A percentile compares a stretch with the other conserved stretches of the same genome.
Evolutionary conservation across 2,329 filamentous ascomycete species (phyloP).

Genomic region (Myrmaecium sp.): DNA sequence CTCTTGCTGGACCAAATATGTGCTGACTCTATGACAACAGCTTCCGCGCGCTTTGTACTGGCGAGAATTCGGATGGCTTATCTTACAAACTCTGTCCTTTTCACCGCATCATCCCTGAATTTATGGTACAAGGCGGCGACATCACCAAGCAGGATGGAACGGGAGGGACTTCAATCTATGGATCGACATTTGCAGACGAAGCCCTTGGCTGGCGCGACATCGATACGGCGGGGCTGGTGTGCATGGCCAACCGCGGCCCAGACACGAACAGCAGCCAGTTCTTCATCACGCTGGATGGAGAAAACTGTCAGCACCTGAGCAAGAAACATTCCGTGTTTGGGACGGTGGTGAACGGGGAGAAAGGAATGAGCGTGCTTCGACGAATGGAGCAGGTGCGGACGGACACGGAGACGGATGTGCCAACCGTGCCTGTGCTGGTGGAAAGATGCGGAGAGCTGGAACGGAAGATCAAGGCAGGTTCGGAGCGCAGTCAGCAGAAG

Average conservation of each 20-base stretch:
- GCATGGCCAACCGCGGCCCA: slow-evolving; percentile 24
- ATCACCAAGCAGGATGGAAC: slow-evolving; percentile 24
- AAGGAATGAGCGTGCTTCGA: slow-evolving; percentile 15
- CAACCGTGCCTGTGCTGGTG: slow-evolving; percentile 19
- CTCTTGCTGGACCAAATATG: too few species aligned
- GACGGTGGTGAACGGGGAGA: slow-evolving; percentile 19
- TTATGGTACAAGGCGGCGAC: slow-evolving; percentile 29
- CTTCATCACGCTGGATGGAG: slow-evolving; percentile 27
- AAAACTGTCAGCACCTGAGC: slow-evolving; percentile 21
- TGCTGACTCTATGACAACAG: slow-evolving; percentile 13
- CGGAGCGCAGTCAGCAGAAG: too few species aligned
- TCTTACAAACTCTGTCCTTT: slow-evolving; percentile 22
- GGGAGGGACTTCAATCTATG: slow-evolving; percentile 23
- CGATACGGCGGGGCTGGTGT: slow-evolving; percentile 22
- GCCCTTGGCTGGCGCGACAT: slow-evolving; percentile 24
- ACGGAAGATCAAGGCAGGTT: slow-evolving; percentile 6
- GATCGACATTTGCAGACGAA: slow-evolving; percentile 24
- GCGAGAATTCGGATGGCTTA: slow-evolving; percentile 16
- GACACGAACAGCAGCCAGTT: slow-evolving; percentile 27
- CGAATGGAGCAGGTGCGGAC: slow-evolving; percentile 20
- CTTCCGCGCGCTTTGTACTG: slow-evolving; percentile 28
- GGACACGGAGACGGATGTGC: slow-evolving; percentile 20
- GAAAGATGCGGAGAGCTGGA: slow-evolving; percentile 23
- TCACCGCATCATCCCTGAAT: slow-evolving; percentile 26
- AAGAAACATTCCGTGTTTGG: slow-evolving; percentile 26